Percentiles rank a stretch among this genome's conserved stretches.
Conservation (phyloP, 2,329 filamentous ascomycete species). For the Aspergillus brasiliensis region DNA sequence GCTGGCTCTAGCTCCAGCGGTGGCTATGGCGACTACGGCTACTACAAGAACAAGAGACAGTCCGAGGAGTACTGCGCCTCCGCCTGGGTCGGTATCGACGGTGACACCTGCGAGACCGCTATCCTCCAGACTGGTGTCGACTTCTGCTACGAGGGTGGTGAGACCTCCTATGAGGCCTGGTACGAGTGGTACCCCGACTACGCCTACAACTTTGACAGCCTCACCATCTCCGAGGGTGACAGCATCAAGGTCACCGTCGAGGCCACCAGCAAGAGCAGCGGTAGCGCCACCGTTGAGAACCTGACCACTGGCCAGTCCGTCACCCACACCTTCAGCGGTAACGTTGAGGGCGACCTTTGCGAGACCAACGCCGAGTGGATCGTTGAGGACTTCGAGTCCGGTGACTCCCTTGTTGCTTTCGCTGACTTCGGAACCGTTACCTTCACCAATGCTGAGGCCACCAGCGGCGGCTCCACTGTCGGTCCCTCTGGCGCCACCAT, state of each 20-base stretch:
- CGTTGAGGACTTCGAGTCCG: conserved; percentile 44
- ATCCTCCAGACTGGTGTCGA: conserved; percentile 61
- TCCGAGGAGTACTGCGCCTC: conserved; percentile 48
- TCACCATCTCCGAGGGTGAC: conserved; percentile 49
- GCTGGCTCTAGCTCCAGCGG: conserved; percentile 33
- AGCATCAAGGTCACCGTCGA: conserved; percentile 45
- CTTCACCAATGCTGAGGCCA: conserved; percentile 47
- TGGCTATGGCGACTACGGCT: conserved; percentile 11
- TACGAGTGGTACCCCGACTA: conserved; percentile 64
- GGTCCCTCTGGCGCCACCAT: conserved; percentile 43
- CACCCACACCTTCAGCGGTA: conserved; percentile 52
- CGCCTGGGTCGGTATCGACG: conserved; percentile 63
- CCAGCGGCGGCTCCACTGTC: conserved; percentile 29
- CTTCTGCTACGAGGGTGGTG: conserved; percentile 49
- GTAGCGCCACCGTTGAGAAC: conserved; percentile 54
- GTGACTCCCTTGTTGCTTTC: conserved; percentile 45
- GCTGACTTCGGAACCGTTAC: conserved; percentile 52
- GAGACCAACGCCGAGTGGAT: conserved; percentile 65
- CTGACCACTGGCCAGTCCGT: conserved; percentile 53
- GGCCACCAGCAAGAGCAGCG: conserved; percentile 44
- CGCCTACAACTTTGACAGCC: conserved; percentile 53
- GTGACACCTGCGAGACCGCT: conserved; percentile 56
- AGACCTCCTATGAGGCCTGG: conserved; percentile 56
- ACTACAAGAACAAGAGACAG: background rate
- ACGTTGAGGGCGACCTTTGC: conserved; percentile 48